Percentiles rank a stretch among this genome's conserved stretches.
Evolutionary conservation across 1,284 basidiomycete genomes (phyloP).

Genomic region (Kalmanozyma brasiliensis): DNA sequence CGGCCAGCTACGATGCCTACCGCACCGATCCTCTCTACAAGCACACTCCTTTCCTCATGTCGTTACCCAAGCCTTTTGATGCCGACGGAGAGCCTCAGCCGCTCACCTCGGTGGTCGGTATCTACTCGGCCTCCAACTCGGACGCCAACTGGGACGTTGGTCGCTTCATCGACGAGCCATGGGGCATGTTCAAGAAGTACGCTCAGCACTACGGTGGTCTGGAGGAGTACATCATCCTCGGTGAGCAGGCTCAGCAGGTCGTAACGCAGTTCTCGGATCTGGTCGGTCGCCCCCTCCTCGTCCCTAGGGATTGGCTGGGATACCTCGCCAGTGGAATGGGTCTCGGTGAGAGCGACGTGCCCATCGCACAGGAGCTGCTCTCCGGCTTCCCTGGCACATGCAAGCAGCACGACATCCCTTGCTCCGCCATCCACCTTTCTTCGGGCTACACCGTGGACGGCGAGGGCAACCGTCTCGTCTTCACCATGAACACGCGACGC

Average conservation of each 20-base stretch:
- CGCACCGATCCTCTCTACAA: conserved; percentile 70
- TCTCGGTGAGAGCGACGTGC: conserved; percentile 68
- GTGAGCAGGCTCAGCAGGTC: conserved; percentile 65
- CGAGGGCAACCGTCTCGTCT: conserved; percentile 69
- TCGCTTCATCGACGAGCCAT: conserved; percentile 69
- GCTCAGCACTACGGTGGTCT: conserved; percentile 69
- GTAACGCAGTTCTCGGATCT: conserved; percentile 65
- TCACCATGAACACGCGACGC: conserved; percentile 69
- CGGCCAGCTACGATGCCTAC: conserved; percentile 69
- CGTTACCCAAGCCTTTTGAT: conserved; percentile 55
- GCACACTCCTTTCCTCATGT: conserved; percentile 70
- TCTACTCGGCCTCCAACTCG: conserved; percentile 69
- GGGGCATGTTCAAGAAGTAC: conserved; percentile 69
- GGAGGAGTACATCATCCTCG: conserved; percentile 69
- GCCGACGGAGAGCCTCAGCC: conserved; percentile 41
- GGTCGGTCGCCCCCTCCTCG: conserved; percentile 68
- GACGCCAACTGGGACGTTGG: conserved; percentile 69
- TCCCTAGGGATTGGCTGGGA: conserved; percentile 69
- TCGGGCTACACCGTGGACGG: conserved; percentile 69
- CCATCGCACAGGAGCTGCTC: conserved; percentile 69
- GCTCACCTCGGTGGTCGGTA: conserved; percentile 66
- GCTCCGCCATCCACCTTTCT: conserved; percentile 64
- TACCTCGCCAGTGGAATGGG: conserved; percentile 70
- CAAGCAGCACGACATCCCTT: conserved; percentile 69
- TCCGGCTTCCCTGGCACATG: conserved; percentile 69